phyloP scores from a whole-genome alignment of 176 grass and related monocot genomes.

The Hsuehochloa calcarea region DNA sequence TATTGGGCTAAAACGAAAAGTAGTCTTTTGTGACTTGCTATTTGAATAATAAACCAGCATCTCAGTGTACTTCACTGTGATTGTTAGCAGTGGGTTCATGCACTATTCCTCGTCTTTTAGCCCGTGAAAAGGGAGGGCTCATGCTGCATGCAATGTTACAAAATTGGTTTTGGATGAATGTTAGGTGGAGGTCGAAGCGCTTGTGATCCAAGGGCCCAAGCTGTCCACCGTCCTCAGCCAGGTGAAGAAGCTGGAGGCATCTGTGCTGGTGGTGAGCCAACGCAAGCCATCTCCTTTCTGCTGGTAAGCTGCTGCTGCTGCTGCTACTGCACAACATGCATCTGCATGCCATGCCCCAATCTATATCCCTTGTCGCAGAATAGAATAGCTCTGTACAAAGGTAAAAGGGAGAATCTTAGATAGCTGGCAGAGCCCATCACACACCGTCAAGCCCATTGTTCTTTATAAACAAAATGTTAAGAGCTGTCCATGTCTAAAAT shows the following conservation, averaged over 20 bases:
- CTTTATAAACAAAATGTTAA: background rate
- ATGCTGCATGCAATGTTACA: background rate
- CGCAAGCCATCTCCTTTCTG: constrained; percentile 64
- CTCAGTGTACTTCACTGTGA: constrained; percentile 25
- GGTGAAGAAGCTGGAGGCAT: constrained; percentile 86
- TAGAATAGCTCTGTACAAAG: background rate
- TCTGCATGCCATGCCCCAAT: background rate
- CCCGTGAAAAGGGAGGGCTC: constrained; percentile 24
- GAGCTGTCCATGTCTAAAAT: background rate
- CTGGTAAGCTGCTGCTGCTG: constrained; percentile 42
- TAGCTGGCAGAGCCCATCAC: constrained; percentile 31
- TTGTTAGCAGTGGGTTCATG: constrained; percentile 26
- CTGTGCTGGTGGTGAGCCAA: constrained; percentile 73
- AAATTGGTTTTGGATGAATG: constrained; percentile 5
- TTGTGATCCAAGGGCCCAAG: constrained; percentile 77
- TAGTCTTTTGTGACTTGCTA: background rate
- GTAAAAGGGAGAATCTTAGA: constrained; percentile 22
- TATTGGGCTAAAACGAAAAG: background rate
- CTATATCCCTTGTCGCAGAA: constrained; percentile 11
- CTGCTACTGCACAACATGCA: background rate
- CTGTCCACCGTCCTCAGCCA: constrained; percentile 68
- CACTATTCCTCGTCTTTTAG: constrained; percentile 19
- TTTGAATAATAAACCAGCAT: background rate
- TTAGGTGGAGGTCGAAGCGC: constrained; percentile 80
- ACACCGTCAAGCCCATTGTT: background rate